Evolutionary conservation across 805 yeast genomes (phyloP), one percentile per base, ranked within the genome.

Genomic region (Candida piceae): DNA sequence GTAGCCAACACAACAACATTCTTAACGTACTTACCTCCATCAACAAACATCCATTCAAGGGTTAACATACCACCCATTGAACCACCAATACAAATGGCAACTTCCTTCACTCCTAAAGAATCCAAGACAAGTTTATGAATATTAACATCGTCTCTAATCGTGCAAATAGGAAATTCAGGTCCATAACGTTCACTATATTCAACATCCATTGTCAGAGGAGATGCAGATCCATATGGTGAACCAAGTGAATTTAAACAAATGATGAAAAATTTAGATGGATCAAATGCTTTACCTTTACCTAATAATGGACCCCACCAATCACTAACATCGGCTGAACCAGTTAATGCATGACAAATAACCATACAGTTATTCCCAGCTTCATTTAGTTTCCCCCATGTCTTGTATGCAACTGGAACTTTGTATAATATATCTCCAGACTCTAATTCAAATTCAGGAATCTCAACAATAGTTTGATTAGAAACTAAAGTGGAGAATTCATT

Each of bases 301-400:
- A 93, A 64, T 17, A 93, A 62, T 0, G 97, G 97, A 0, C 97
- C 97, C 98, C 98, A 93, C 98, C 98, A 93, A 53, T 93, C 98
- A 27, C 83, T 73, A 13, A 90, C 96, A 57, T 93, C 97, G 0
- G 96, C 75, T 0, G 96, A 87, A 0, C 98, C 98, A 0, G 97
- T 88, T 38, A 93, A 67, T 0, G 98, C 97, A 66, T 93, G 98
- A 50, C 96, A 84, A 11, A 93, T 84, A n/a, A 93, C 77, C 69
- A 93, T 66, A 41, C 81, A 88, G 56, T 93, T 93, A 48, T 79
- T 80, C 7, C 73, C 78, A 3, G 60, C 64, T 7, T 67, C 74
- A 54, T 88, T 88, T 32, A 93, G 69, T 38, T 74, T 69, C 2
- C 98, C 98, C 97, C 97, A 93, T 0, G 95, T 83, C 59, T 90